Base-by-base conservation (phyloP, 1,284 basidiomycete genomes). In the Heimioporus retisporus region DNA sequence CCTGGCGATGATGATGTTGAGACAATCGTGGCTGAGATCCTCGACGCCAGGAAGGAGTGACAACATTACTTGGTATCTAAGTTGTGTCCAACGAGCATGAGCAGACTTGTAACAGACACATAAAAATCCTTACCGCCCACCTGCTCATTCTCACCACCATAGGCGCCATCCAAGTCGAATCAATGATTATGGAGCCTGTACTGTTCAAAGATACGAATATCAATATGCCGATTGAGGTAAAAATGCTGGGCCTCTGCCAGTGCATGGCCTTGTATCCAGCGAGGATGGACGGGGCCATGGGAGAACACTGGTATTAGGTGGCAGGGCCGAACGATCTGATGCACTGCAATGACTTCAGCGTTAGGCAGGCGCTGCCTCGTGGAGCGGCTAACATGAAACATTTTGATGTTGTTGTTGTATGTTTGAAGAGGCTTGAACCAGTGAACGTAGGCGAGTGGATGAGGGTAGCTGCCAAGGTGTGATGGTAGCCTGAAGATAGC, bases 301-400 rank as follows among this genome's bases (percentile, higher is more conserved):
- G 55, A 50, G 58, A 72, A 72, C 6, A 5, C 21, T 1, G 65
- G 71, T 2, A 70, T 54, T 5, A 72, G 55, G 25, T 71, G 68
- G 6, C 60, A 69, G 2, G 8, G 53, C 25, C 65, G 62, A 3
- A 69, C 14, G 21, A 72, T 51, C 2, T 8, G 19, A 19, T 44
- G 5, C 3, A 67, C 18, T 10, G 51, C 40, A 28, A 72, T 42
- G 5, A 71, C 42, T 2, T 8, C 40, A 2, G 64, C 35, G 48
- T 62, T 58, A 4, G 43, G 55, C 7, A 8, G 42, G 14, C 15
- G 14, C 13, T 59, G 28, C 23, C 7, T 18, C 15, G 58, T 72
- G 5, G 44, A 66, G 3, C 31, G 19, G 11, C 55, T 23, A 2
- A 72, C 6, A 13, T 8, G 13, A 48, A 61, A 71, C 43, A 71